Evolutionary conservation across 768 basidiomycete species (phyloP).

Genomic region (Butyriboletus loyo): DNA sequence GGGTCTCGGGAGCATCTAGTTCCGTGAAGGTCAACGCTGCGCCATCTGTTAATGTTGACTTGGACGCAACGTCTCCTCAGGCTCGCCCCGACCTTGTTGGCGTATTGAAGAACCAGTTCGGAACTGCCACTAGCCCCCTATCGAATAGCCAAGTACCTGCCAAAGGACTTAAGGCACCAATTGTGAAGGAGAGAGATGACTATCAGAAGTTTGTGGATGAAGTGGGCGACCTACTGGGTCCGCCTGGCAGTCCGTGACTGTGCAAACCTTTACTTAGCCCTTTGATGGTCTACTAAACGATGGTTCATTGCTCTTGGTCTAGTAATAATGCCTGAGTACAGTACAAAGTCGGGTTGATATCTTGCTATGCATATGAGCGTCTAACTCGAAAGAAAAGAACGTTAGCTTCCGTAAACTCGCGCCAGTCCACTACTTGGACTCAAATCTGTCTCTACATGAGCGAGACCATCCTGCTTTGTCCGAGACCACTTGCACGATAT

Average conservation of each 20-base stretch:
- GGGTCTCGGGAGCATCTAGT: slow-evolving; percentile 33
- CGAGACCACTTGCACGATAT: slow-evolving; percentile 60
- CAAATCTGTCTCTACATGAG: slow-evolving; percentile 25
- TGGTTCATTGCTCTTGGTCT: too few relatives aligned
- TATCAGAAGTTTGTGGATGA: slow-evolving; percentile 77
- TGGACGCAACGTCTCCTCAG: slow-evolving; percentile 27
- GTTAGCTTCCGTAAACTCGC: slow-evolving; percentile 5
- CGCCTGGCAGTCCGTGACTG: slow-evolving; percentile 14
- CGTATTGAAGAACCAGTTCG: slow-evolving; percentile 59
- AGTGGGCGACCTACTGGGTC: slow-evolving; percentile 62
- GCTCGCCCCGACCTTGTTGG: slow-evolving; percentile 66
- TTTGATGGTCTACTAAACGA: too few relatives aligned
- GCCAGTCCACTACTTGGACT: neutral
- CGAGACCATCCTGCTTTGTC: slow-evolving; percentile 52
- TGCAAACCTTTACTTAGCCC: too few relatives aligned
- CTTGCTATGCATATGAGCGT: too few relatives aligned
- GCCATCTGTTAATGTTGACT: slow-evolving; percentile 44
- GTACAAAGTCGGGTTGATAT: too few relatives aligned
- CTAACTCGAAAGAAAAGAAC: too few relatives aligned
- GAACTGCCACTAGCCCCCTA: slow-evolving; percentile 33
- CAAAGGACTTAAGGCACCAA: slow-evolving; percentile 21
- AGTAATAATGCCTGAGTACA: too few relatives aligned
- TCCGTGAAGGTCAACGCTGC: slow-evolving; percentile 60
- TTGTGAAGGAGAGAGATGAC: slow-evolving; percentile 54
- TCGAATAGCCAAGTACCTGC: slow-evolving; percentile 13